A percentile compares a stretch with the other conserved stretches of the same genome.
phyloP scores from a whole-genome alignment of 179 eudicot species.

The Vitellaria paradoxa region DNA sequence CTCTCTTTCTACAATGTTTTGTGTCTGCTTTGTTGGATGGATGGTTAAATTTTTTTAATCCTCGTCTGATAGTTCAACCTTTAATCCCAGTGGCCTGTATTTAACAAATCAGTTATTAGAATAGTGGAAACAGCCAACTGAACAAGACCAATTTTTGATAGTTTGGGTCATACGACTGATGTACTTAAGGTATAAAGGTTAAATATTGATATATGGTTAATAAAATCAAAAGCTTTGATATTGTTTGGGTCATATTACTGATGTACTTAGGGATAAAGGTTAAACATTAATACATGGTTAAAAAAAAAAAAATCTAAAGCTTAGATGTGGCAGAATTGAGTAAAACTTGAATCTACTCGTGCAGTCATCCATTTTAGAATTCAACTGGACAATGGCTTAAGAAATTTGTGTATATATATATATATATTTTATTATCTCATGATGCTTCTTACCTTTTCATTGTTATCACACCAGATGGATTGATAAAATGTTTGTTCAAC shows the following conservation, averaged over 20 bases:
- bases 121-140: background rate
- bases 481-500: background rate
- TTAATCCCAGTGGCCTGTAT: background rate
- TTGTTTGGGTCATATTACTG: background rate
- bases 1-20: background rate
- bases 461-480: background rate
- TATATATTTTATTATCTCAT: background rate
- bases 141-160: no score
- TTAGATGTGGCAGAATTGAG: background rate
- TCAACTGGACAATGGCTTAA: background rate
- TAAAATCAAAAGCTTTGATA: no score
- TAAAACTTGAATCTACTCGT: background rate
- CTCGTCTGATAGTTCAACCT: background rate
- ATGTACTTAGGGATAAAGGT: background rate
- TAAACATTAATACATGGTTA: background rate
- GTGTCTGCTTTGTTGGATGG: background rate
- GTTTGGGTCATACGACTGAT: no score
- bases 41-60: background rate
- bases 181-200: no score
- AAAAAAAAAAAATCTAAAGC: background rate
- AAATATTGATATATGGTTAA: no score
- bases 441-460: slow-evolving; percentile 8
- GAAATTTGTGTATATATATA: background rate
- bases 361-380: background rate
- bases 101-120: background rate